A percentile compares a stretch with the other conserved stretches of the same genome.
These are phyloP conservation scores for Lasiosphaeria ovina DNA, from an alignment of 495 filamentous ascomycete genomes.

Conservation along the genomic window DNA sequence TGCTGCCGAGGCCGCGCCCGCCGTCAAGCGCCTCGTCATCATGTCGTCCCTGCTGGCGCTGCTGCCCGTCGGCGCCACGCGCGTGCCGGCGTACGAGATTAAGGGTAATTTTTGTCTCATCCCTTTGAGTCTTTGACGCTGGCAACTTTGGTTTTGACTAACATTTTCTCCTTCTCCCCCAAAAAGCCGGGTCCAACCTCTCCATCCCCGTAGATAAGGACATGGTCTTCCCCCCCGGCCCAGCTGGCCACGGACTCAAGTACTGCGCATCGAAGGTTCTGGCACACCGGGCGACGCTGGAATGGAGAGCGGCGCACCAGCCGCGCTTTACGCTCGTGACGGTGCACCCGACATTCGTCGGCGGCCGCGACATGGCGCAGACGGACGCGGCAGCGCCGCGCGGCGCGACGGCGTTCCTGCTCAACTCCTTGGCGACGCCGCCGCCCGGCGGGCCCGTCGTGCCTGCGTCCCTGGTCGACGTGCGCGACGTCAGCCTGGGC, in stretches of 20 bases:
- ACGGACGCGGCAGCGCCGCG: background rate
- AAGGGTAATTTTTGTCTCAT: slow-evolving; percentile 5
- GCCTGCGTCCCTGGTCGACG: slow-evolving; percentile 31
- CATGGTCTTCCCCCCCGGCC: slow-evolving; percentile 14
- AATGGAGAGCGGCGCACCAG: slow-evolving; percentile 23
- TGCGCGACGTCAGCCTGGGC: slow-evolving; percentile 42
- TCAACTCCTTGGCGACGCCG: slow-evolving; percentile 31
- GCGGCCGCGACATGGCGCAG: slow-evolving; percentile 14
- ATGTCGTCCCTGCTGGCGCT: slow-evolving; percentile 15
- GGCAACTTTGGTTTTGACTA: background rate
- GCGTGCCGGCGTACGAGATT: slow-evolving; percentile 9
- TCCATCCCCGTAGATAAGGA: slow-evolving; percentile 12
- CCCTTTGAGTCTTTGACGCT: background rate
- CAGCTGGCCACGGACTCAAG: slow-evolving; percentile 14
- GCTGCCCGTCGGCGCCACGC: slow-evolving; percentile 10
- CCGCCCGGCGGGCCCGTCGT: slow-evolving; percentile 21
- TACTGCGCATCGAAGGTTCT: slow-evolving; percentile 22
- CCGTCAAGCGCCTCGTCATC: slow-evolving; percentile 15
- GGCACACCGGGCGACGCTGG: slow-evolving; percentile 24
- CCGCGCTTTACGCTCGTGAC: slow-evolving; percentile 27
- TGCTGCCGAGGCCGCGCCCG: slow-evolving; percentile 4
- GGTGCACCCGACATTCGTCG: slow-evolving; percentile 25
- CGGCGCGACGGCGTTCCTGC: slow-evolving; percentile 12
- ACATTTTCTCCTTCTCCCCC: background rate
- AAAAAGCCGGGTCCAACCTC: slow-evolving; percentile 11